Base-by-base conservation (phyloP, 2,329 filamentous ascomycete genomes). In the Cordyceps fumosorosea region DNA sequence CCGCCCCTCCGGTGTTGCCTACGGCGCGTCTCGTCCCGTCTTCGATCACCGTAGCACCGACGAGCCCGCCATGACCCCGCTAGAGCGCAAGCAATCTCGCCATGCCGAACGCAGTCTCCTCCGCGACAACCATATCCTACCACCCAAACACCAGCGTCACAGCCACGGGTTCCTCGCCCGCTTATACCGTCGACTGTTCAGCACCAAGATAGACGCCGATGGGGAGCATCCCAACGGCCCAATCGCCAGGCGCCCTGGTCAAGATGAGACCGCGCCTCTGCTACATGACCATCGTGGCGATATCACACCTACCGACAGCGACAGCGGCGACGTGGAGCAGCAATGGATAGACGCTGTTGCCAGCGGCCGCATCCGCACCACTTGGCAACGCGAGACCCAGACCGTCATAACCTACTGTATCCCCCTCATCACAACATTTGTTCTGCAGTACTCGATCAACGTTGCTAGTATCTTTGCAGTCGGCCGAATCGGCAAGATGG, bases 341-440 rank as follows among this genome's bases (percentile, higher is more conserved):
- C 88, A 90, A 70, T 96, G 91, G 91, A 88, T 93, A 65, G 89
- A 92, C 65, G 93, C 93, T 0, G 89, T 97, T 12, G 83, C 85
- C 0, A 84, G 89, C 0, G 91, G 92, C 12, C 84, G 86, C 70
- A 93, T 98, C 66, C 87, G 88, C 59, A 97, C 93, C 5, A 96
- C 91, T 5, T 98, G 93, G 92, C 88, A 89, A 74, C 86, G 93
- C 65, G 93, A 98, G 78, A 81, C 89, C 48, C 92, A 93, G 77
- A 92, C 92, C 1, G 81, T 98, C 47, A 77, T 82, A 34, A 80
- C 82, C 65, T 93, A 93, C 71, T 88, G 89, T 2, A 78, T 81
- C 34, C 89, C 89, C 1, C 76, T 93, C 56, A 84, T 91, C n/a
- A 58, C 61, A 18, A 93, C 90, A 0, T 93, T 93, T 69, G 66